These are phyloP conservation scores for Russula brevipes DNA, from an alignment of 768 basidiomycete genomes.

Conservation along the genomic window DNA sequence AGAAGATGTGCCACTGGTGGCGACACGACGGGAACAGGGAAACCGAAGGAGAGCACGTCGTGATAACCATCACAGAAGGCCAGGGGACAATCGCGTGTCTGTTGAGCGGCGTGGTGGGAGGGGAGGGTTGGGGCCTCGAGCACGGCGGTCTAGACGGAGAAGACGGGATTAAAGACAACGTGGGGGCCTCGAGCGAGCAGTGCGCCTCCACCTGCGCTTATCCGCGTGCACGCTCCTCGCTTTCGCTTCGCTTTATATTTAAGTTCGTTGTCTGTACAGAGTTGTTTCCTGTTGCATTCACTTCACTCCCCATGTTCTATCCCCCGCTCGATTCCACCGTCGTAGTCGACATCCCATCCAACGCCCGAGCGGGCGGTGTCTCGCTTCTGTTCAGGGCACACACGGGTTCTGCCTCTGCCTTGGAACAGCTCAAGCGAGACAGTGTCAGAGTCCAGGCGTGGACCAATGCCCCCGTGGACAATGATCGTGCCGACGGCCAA, in stretches of 20 bases:
- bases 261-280: no score
- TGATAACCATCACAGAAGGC: background rate
- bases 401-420: constrained; percentile 20
- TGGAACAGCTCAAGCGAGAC: constrained; percentile 16
- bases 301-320: constrained; percentile 16
- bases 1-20: background rate
- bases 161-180: constrained; percentile 6
- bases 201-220: background rate
- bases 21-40: background rate
- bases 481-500: constrained; percentile 16
- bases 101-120: background rate
- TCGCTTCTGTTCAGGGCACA: constrained; percentile 23
- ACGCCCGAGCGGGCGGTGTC: constrained; percentile 14
- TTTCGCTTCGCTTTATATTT: no score
- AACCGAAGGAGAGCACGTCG: background rate
- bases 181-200: constrained; percentile 1
- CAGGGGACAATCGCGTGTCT: background rate
- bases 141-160: constrained; percentile 17
- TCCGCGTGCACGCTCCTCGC: background rate
- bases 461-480: constrained; percentile 25
- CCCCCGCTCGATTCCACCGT: constrained; percentile 24
- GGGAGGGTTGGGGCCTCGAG: constrained; percentile 2
- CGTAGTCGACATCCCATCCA: constrained; percentile 20
- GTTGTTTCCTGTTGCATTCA: background rate
- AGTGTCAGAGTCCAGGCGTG: constrained; percentile 26